Evolutionary conservation across 2,329 filamentous ascomycete genomes (phyloP).

Genomic region (Talaromyces sp.): DNA sequence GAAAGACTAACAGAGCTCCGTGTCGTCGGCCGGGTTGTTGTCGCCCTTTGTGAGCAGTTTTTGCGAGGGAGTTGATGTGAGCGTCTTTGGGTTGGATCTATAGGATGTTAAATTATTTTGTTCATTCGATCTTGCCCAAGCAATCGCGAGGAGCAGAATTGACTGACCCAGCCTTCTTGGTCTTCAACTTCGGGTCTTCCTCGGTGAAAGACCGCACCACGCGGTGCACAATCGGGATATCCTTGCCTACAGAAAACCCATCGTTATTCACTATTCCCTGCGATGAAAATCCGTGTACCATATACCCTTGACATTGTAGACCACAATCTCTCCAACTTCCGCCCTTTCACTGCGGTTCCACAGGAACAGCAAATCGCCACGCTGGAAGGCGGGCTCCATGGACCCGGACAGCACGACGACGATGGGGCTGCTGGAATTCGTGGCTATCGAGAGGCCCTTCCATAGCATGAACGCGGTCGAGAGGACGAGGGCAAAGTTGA

Average conservation of each 20-base stretch:
- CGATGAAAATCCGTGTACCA: no score
- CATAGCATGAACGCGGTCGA: slow-evolving; percentile 93
- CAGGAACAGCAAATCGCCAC: slow-evolving; percentile 60
- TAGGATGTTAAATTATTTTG: slow-evolving; percentile 8
- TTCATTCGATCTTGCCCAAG: not conserved
- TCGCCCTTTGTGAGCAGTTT: slow-evolving; percentile 93
- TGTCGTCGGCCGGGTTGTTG: slow-evolving; percentile 92
- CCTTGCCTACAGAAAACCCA: slow-evolving; percentile 51
- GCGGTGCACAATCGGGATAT: slow-evolving; percentile 95
- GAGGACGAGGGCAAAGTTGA: slow-evolving; percentile 88
- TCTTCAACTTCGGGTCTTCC: slow-evolving; percentile 31
- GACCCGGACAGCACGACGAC: slow-evolving; percentile 63
- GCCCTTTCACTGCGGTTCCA: slow-evolving; percentile 61
- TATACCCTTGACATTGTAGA: slow-evolving; percentile 72
- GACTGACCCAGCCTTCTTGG: slow-evolving; percentile 29
- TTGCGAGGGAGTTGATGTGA: slow-evolving; percentile 21
- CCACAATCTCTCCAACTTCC: slow-evolving; percentile 67
- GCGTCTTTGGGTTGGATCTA: slow-evolving; percentile 3
- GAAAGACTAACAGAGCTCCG: slow-evolving; percentile 58
- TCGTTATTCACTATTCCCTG: not conserved
- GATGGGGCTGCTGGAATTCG: slow-evolving; percentile 68
- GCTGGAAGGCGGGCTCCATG: slow-evolving; percentile 65
- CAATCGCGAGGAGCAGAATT: not conserved
- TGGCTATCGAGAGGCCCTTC: slow-evolving; percentile 79
- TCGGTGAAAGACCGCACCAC: slow-evolving; percentile 67